These are phyloP conservation scores for Globisporangium recalcitrans DNA, from an alignment of 352 stramenopile species.

Conservation along the genomic window DNA sequence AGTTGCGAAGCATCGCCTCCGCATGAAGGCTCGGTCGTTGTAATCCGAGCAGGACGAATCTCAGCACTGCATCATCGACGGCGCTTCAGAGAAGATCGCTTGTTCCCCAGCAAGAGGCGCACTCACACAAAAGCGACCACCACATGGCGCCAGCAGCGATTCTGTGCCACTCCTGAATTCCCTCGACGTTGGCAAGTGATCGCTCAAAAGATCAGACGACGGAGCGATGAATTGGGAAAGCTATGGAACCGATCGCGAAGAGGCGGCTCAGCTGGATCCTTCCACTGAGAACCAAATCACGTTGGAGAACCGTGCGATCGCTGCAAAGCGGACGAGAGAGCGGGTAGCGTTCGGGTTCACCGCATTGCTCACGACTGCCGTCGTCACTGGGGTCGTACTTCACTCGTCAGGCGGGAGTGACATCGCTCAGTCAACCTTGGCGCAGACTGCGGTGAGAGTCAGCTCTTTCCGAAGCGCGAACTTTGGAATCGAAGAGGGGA, in stretches of 20 bases:
- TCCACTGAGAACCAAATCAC: constrained; percentile 13
- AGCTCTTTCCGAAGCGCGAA: constrained; percentile 9
- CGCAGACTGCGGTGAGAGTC: constrained; percentile 1
- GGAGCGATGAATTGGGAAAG: constrained; percentile 16
- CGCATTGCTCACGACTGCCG: constrained; percentile 12
- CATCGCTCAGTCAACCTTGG: not conserved
- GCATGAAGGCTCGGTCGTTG: not conserved
- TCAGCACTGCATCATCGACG: not conserved
- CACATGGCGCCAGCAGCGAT: not conserved
- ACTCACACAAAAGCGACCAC: not conserved
- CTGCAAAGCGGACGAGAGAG: constrained; percentile 13
- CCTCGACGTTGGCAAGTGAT: not conserved
- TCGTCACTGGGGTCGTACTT: constrained; percentile 13
- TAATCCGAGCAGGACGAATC: not conserved
- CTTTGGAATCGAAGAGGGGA: constrained; percentile 10
- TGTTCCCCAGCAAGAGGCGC: not conserved
- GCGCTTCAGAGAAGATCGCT: not conserved
- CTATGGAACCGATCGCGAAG: constrained; percentile 17
- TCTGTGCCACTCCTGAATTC: not conserved
- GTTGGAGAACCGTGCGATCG: not conserved
- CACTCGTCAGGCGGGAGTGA: not conserved
- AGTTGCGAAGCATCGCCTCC: not conserved
- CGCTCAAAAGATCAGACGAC: not conserved
- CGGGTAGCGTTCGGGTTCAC: constrained; percentile 14
- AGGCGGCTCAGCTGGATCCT: not conserved